Percentiles rank a stretch among this genome's conserved stretches.
Conservation (phyloP, 768 basidiomycete genomes). For the Chalciporus sphaerocephalus region DNA sequence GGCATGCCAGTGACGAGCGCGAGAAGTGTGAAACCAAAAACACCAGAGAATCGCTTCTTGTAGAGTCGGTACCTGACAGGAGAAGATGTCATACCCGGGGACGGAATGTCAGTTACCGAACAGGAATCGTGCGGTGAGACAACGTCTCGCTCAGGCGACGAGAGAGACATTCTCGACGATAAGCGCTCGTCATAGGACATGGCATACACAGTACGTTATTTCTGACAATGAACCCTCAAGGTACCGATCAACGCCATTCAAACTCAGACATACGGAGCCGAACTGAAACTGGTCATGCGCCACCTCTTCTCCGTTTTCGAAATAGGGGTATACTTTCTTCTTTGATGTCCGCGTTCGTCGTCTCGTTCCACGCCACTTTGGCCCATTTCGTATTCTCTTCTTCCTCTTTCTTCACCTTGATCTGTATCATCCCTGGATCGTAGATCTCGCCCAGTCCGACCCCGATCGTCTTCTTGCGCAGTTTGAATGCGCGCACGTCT, state of each 20-base stretch:
- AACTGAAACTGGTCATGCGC: not conserved
- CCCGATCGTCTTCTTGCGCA: slow-evolving; percentile 57
- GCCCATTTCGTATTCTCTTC: slow-evolving; percentile 30
- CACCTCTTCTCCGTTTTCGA: slow-evolving; percentile 17
- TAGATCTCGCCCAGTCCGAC: slow-evolving; percentile 74
- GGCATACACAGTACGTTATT: too few species aligned
- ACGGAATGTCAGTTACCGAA: too few species aligned
- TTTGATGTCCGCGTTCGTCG: not conserved
- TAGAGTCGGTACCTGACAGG: slow-evolving; percentile 54
- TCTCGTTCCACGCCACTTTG: slow-evolving; percentile 33
- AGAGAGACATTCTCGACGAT: not conserved
- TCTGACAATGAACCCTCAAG: too few species aligned
- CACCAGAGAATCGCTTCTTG: slow-evolving; percentile 61
- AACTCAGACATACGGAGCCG: too few species aligned
- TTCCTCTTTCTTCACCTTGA: slow-evolving; percentile 52
- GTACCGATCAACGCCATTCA: too few species aligned
- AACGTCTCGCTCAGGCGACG: not conserved
- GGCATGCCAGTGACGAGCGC: slow-evolving; percentile 62
- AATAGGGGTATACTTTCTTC: slow-evolving; percentile 4
- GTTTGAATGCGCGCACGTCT: slow-evolving; percentile 54
- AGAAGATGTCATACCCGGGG: not conserved
- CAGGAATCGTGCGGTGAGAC: not conserved
- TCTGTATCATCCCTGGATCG: slow-evolving; percentile 67
- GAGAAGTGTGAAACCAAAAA: slow-evolving; percentile 60
- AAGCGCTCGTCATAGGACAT: not conserved